Conservation (phyloP, 2,329 filamentous ascomycete genomes). For the Phoma sp. region DNA sequence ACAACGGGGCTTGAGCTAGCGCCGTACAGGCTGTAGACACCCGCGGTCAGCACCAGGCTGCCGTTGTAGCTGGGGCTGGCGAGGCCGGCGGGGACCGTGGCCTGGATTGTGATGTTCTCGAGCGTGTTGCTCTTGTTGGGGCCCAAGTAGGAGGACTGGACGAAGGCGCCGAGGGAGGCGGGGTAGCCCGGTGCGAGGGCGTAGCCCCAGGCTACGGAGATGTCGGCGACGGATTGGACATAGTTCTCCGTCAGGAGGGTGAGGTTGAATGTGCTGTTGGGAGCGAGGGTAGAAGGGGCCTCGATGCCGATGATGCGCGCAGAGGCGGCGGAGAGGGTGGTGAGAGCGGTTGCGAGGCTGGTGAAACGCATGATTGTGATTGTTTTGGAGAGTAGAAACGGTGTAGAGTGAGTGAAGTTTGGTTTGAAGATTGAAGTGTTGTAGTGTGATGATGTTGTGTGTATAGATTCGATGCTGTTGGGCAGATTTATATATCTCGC, state of each 20-base stretch:
- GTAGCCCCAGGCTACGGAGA: conserved; percentile 55
- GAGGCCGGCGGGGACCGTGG: conserved; percentile 22
- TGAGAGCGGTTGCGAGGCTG: conserved; percentile 7
- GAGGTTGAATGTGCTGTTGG: conserved; percentile 48
- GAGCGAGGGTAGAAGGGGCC: conserved; percentile 51
- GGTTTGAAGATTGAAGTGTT: not conserved
- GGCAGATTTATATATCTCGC: not conserved
- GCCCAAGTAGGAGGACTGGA: conserved; percentile 48
- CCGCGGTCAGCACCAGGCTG: conserved; percentile 27
- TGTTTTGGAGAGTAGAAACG: not conserved
- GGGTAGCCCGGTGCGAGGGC: conserved; percentile 30
- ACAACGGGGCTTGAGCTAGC: too few species aligned
- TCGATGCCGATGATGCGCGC: conserved; percentile 53
- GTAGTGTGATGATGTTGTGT: not conserved
- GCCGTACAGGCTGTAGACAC: conserved; percentile 23
- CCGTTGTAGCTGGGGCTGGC: conserved; percentile 8
- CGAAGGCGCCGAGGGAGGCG: conserved; percentile 38
- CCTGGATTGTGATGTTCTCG: conserved; percentile 31
- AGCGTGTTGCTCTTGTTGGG: conserved; percentile 35
- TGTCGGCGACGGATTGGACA: conserved; percentile 55
- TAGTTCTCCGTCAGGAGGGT: conserved; percentile 52
- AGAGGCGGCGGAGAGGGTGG: conserved; percentile 9
- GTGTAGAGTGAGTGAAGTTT: not conserved
- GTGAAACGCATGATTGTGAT: conserved; percentile 16
- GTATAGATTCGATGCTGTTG: not conserved